phyloP scores from a whole-genome alignment of 176 grass and related monocot species.

The Metroxylon sagu region DNA sequence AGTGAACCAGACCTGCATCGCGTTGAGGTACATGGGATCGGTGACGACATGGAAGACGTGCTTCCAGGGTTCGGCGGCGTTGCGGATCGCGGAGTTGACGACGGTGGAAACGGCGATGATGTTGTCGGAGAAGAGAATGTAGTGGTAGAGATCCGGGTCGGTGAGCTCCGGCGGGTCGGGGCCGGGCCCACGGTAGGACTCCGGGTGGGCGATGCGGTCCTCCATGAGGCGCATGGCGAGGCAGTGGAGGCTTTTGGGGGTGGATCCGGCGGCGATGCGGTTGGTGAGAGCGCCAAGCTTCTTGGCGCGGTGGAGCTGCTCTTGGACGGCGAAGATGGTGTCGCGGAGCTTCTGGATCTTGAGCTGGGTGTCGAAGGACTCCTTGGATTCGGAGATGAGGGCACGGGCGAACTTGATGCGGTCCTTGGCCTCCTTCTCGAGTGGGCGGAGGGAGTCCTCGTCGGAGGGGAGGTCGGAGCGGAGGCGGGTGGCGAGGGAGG shows the following conservation, averaged over 20 bases:
- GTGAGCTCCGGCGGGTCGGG: conserved; percentile 15
- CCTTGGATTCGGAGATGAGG: conserved; percentile 63
- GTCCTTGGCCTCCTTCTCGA: conserved; percentile 69
- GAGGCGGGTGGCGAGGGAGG: conserved; percentile 34
- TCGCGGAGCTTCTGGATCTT: conserved; percentile 90
- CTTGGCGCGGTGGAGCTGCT: conserved; percentile 71
- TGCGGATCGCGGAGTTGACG: conserved; percentile 58
- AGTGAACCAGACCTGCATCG: conserved; percentile 65
- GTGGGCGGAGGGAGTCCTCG: conserved; percentile 33
- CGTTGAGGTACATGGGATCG: conserved; percentile 71
- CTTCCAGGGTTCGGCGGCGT: conserved; percentile 51
- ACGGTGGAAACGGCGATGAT: conserved; percentile 79
- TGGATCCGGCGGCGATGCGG: conserved; percentile 75
- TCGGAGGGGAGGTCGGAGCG: conserved; percentile 21
- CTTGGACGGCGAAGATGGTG: conserved; percentile 69
- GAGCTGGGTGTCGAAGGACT: conserved; percentile 80
- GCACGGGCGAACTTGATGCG: conserved; percentile 63
- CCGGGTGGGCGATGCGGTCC: conserved; percentile 57
- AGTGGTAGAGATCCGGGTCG: conserved; percentile 65
- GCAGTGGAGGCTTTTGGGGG: conserved; percentile 89
- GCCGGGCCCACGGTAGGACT: conserved; percentile 19
- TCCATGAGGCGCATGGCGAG: conserved; percentile 96
- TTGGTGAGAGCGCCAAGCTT: conserved; percentile 50
- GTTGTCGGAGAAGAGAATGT: conserved; percentile 79
- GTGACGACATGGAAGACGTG: conserved; percentile 97